A percentile compares a stretch with the other conserved stretches of the same genome.
Conservation (phyloP, 2,329 filamentous ascomycete genomes). For the Clarireedia paspali region DNA sequence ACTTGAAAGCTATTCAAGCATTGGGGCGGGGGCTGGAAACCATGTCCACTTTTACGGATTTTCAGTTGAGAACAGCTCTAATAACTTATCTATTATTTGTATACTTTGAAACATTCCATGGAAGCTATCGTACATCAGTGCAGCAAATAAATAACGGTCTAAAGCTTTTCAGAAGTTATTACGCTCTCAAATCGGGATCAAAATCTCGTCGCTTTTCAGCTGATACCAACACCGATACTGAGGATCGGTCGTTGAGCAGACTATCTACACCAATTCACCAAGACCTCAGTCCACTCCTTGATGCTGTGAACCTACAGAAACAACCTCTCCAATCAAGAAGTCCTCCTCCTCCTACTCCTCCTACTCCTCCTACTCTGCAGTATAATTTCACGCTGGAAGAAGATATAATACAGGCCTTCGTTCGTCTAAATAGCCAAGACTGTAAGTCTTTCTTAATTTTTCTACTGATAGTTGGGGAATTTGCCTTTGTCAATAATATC, state of each 20-base stretch:
- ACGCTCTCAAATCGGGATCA: constrained; percentile 18
- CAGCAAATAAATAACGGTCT: constrained; percentile 53
- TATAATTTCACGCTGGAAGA: constrained; percentile 25
- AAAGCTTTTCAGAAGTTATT: constrained; percentile 41
- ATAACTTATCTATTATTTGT: constrained; percentile 27
- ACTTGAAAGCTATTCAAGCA: constrained; percentile 47
- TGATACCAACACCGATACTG: neutral
- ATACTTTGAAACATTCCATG: constrained; percentile 26
- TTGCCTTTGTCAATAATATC: no score
- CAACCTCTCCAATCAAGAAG: constrained; percentile 15
- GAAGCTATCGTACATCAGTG: constrained; percentile 51
- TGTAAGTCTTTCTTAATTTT: neutral
- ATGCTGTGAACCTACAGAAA: constrained; percentile 9
- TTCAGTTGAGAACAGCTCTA: constrained; percentile 33
- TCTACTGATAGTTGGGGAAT: no score
- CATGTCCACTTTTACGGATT: constrained; percentile 34
- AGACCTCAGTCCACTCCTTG: constrained; percentile 1
- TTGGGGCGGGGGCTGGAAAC: no score
- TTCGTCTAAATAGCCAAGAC: constrained; percentile 21
- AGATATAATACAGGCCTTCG: constrained; percentile 24
- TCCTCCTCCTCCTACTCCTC: constrained; percentile 4
- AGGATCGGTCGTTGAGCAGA: neutral
- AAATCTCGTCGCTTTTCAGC: constrained; percentile 8
- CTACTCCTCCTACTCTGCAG: constrained; percentile 16
- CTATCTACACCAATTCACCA: neutral